These are phyloP conservation scores for Scutellaria galericulata DNA, from an alignment of 257 asterid species.

Conservation along the genomic window DNA sequence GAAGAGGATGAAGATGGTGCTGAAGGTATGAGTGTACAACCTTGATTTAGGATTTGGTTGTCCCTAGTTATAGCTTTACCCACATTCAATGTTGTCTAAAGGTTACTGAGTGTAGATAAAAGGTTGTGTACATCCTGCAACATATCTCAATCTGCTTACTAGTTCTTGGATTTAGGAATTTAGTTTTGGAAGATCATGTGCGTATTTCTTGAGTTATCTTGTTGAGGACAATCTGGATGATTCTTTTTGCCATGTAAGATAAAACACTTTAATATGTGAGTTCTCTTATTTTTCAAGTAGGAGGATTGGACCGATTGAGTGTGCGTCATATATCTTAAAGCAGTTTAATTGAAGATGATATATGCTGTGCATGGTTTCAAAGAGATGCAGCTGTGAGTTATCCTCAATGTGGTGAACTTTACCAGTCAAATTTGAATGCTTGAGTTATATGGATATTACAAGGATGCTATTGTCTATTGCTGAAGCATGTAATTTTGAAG, in stretches of 20 bases:
- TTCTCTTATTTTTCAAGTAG: neutral
- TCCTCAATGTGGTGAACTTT: neutral
- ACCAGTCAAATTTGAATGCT: neutral
- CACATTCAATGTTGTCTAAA: neutral
- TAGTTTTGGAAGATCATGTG: neutral
- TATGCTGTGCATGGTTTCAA: neutral
- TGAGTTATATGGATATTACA: neutral
- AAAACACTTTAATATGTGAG: too few species aligned
- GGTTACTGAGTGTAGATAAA: neutral
- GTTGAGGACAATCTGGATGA: neutral
- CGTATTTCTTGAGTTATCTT: slow-evolving; percentile 5
- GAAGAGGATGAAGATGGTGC: slow-evolving; percentile 50
- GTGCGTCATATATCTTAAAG: neutral
- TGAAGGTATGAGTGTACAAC: slow-evolving; percentile 42
- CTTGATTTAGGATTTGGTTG: neutral
- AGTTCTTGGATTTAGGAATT: neutral
- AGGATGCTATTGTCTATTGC: neutral
- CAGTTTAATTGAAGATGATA: neutral
- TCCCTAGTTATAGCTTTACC: neutral
- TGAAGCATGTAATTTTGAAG: neutral
- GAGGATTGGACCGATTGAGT: neutral
- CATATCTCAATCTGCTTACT: neutral
- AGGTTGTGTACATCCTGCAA: neutral
- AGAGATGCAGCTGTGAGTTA: neutral
- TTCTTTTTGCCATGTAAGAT: neutral